Conservation (phyloP, 129 eudicot species). For the Rutidosis leptorrhynchoides region DNA sequence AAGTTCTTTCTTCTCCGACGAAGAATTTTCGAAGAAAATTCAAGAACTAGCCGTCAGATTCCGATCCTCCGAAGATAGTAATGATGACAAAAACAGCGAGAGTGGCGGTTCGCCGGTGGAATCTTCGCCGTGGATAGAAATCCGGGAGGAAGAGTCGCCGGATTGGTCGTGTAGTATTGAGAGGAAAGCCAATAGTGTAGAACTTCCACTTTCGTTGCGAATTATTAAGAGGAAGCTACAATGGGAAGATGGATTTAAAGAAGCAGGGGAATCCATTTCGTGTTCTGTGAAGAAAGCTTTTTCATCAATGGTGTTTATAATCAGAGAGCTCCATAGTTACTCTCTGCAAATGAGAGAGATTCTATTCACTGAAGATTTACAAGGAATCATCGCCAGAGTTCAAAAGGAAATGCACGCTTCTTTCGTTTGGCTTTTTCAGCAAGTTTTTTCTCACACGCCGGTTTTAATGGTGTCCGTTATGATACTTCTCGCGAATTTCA, state of each 20-base stretch:
- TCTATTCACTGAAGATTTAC: constrained; percentile 66
- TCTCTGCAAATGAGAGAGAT: constrained; percentile 72
- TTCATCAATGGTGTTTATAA: constrained; percentile 91
- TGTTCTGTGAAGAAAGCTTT: constrained; percentile 83
- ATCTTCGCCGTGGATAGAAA: no score
- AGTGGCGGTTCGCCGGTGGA: no score
- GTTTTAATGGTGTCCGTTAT: constrained; percentile 79
- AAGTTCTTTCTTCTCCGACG: no score
- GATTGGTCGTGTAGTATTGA: no score
- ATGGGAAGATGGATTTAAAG: constrained; percentile 52
- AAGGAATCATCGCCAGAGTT: constrained; percentile 60
- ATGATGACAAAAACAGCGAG: no score
- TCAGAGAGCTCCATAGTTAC: constrained; percentile 81
- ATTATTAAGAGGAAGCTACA: constrained; percentile 70
- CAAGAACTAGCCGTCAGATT: no score
- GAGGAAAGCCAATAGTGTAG: constrained; percentile 71
- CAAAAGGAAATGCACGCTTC: constrained; percentile 85
- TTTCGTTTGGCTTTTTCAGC: constrained; percentile 92
- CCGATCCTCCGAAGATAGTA: no score
- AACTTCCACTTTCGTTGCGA: constrained; percentile 68
- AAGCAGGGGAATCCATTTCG: constrained; percentile 59
- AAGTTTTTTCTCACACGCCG: constrained; percentile 83
- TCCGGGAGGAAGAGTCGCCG: no score
- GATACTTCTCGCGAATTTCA: constrained; percentile 83
- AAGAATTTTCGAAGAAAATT: no score